Evolutionary conservation across 2,329 filamentous ascomycete species (phyloP), one percentile per base, ranked within the genome.

Genomic region (Cadophora luteo-olivacea): DNA sequence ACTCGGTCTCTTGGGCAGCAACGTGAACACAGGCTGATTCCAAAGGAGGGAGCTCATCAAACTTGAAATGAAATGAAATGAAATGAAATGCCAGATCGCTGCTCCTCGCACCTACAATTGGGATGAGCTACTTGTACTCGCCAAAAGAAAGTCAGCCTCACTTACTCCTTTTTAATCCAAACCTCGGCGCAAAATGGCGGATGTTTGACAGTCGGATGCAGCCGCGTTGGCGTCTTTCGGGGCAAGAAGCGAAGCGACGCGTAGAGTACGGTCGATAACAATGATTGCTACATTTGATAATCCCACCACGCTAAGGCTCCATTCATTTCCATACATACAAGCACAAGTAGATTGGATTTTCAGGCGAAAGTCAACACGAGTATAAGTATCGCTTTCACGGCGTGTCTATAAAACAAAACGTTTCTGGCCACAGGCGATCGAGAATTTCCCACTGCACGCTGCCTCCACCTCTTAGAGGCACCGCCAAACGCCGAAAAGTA

Each of bases 291-390:
- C 1, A 16, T 14, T 41, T 60, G 36, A 41, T 60, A 60, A 19
- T 25, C 19, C 33, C 57, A 60, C 57, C 33, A 19, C 33, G 33
- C 57, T 60, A 25, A 60, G 3, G 4, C n/a, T n/a, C n/a, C n/a
- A n/a, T n/a, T n/a, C n/a, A n/a, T 9, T 3, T 4, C 4, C 12
- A 60, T 11, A 11, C n/a, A 41, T 7, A 45, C n/a, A 22, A 29
- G 29, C 29, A 29, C 29, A 29, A 29, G 29, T 29, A 29, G 6
- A 45, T 60, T 60, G 36, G 57, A 19, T 22, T 8, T 41, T 2
- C 22, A 25, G 25, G 33, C 57, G 57, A 60, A 60, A 25, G 57
- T 60, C 57, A 60, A 60, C 57, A 60, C 41, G 29, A 19, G 11
- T 60, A 60, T 60, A 29, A 19, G 11, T 60, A 60, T 60, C n/a